Evolutionary conservation across 1,284 basidiomycete genomes (phyloP).

Genomic region (Testicularia cyperi): DNA sequence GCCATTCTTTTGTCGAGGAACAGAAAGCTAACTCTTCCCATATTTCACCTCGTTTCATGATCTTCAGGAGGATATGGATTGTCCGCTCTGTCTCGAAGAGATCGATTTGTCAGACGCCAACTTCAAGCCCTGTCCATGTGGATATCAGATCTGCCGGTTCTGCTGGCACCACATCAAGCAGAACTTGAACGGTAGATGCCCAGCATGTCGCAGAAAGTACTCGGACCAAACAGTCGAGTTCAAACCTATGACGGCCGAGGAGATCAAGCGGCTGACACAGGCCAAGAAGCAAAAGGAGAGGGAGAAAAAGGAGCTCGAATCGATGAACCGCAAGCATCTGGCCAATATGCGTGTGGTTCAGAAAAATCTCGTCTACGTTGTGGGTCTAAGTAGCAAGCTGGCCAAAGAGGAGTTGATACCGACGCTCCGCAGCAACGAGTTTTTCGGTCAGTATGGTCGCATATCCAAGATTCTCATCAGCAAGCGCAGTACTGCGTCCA

Average conservation of each 20-base stretch:
- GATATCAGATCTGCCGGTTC: conserved; percentile 99
- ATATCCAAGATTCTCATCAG: conserved; percentile 93
- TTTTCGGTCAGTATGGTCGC: conserved; percentile 98
- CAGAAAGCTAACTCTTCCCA: too few species aligned
- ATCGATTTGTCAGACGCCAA: conserved; percentile 99
- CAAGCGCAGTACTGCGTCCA: conserved; percentile 78
- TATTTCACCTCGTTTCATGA: too few species aligned
- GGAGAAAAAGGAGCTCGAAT: conserved; percentile 91
- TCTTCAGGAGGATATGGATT: conserved; percentile 91
- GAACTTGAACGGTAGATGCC: conserved; percentile 93
- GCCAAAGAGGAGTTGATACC: conserved; percentile 97
- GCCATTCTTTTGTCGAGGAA: too few species aligned
- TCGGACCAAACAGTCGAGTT: conserved; percentile 91
- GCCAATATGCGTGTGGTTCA: conserved; percentile 95
- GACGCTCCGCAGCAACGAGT: conserved; percentile 89
- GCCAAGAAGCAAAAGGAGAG: conserved; percentile 95
- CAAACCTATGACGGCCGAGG: conserved; percentile 90
- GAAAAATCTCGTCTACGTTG: conserved; percentile 93
- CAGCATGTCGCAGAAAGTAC: conserved; percentile 91
- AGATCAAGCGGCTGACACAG: conserved; percentile 91
- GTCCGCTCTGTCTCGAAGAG: conserved; percentile 96
- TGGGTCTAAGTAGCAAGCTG: conserved; percentile 85
- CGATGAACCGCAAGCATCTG: conserved; percentile 80
- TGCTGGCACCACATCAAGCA: conserved; percentile 99
- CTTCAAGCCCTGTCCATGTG: conserved; percentile 98